Conservation (phyloP, 2,329 filamentous ascomycete genomes). For the Alternaria longipes region DNA sequence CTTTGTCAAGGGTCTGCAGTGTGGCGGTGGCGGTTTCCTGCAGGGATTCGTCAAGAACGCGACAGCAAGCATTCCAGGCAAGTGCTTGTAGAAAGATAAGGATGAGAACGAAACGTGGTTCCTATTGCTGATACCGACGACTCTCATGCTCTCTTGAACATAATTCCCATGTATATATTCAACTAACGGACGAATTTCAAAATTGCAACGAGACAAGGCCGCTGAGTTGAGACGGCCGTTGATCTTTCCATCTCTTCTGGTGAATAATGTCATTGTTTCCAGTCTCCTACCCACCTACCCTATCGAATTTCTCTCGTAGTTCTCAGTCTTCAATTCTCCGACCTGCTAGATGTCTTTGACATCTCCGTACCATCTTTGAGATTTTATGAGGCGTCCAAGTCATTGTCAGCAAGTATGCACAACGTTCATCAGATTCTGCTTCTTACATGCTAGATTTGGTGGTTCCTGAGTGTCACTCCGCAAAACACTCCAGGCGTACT, state of each 20-base stretch:
- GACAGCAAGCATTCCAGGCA: conserved; percentile 42
- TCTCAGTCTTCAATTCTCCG: background rate
- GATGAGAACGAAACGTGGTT: background rate
- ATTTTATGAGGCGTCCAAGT: background rate
- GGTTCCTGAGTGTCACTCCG: rapidly evolving
- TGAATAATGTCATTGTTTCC: background rate
- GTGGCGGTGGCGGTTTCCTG: conserved; percentile 57
- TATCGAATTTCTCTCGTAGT: background rate
- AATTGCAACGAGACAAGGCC: too few relatives aligned
- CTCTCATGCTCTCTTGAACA: background rate
- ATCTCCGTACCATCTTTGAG: rapidly evolving
- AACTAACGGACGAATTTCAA: background rate
- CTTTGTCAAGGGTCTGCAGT: conserved; percentile 67
- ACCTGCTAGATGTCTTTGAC: too few relatives aligned
- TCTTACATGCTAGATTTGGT: too few relatives aligned
- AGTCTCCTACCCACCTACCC: background rate
- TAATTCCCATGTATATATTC: background rate
- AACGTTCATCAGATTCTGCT: too few relatives aligned
- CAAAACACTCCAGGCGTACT: background rate
- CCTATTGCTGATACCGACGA: background rate
- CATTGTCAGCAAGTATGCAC: too few relatives aligned
- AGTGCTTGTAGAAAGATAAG: conserved; percentile 33
- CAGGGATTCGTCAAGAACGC: conserved; percentile 50
- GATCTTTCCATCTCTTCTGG: background rate
- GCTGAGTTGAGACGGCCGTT: background rate